Percentiles rank a stretch among this genome's conserved stretches.
phyloP scores from a whole-genome alignment of 1,284 basidiomycete species.

The Puccinia novopanici region DNA sequence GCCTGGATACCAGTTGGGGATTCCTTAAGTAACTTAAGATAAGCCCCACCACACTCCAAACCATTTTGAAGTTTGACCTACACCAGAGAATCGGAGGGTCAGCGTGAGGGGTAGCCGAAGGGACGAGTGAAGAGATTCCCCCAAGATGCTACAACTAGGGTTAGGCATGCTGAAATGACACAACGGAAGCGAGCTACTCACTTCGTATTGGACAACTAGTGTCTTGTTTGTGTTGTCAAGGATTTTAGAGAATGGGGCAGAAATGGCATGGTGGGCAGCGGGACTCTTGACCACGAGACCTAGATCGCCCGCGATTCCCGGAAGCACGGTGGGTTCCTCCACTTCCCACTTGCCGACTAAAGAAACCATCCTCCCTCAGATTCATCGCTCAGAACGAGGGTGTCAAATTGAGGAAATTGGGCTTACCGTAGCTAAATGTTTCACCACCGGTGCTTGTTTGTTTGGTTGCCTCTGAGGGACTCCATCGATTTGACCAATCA shows the following conservation, averaged over 20 bases:
- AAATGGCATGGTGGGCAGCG: slow-evolving; percentile 95
- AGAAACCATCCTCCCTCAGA: slow-evolving; percentile 65
- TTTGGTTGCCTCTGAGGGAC: slow-evolving; percentile 93
- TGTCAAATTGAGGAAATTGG: background rate
- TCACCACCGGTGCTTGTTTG: slow-evolving; percentile 82
- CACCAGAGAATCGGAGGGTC: background rate
- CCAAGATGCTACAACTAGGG: background rate
- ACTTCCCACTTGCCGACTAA: slow-evolving; percentile 97
- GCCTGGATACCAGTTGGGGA: slow-evolving; percentile 51
- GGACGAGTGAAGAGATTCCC: background rate
- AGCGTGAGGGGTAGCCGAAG: background rate
- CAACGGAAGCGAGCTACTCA: slow-evolving; percentile 30
- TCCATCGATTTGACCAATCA: slow-evolving; percentile 89
- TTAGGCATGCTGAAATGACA: background rate
- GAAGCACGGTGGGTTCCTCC: slow-evolving; percentile 78
- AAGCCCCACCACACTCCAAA: slow-evolving; percentile 97
- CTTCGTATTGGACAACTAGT: slow-evolving; percentile 93
- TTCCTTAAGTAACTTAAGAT: slow-evolving; percentile 84
- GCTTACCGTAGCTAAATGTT: slow-evolving; percentile 49
- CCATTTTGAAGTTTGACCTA: slow-evolving; percentile 96
- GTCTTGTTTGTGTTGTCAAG: slow-evolving; percentile 81
- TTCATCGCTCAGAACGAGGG: background rate
- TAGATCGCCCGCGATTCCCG: slow-evolving; percentile 59
- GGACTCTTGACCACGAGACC: slow-evolving; percentile 68
- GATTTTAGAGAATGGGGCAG: slow-evolving; percentile 77